Percentiles rank a stretch among this genome's conserved stretches.
Conservation (phyloP, 2,329 filamentous ascomycete species). For the Ilyonectria robusta region DNA sequence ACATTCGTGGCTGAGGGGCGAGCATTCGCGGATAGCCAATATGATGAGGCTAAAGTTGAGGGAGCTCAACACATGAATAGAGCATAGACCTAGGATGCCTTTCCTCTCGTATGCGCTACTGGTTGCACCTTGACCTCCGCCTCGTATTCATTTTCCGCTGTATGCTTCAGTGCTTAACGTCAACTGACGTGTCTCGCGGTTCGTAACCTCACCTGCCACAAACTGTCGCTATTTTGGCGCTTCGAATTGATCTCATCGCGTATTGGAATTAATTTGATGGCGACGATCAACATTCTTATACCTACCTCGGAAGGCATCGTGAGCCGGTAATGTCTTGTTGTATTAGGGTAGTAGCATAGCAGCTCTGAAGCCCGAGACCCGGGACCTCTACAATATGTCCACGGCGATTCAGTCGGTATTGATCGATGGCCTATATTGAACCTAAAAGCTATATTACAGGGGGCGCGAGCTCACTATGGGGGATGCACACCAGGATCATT, state of each 20-base stretch:
- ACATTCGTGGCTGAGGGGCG: conserved; percentile 11
- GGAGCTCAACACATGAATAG: conserved; percentile 19
- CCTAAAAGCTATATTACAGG: neutral
- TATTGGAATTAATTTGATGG: no score
- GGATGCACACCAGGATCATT: neutral
- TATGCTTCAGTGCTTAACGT: neutral
- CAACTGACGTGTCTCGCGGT: no score
- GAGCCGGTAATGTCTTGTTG: no score
- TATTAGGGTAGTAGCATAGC: no score
- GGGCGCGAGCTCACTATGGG: neutral
- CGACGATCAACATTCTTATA: no score
- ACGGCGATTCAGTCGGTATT: no score
- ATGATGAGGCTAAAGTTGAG: conserved; percentile 14
- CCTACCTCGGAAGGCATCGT: no score
- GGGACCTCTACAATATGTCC: no score
- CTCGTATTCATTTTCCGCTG: neutral
- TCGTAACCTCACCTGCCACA: no score
- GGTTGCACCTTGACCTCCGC: neutral
- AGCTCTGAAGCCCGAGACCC: no score
- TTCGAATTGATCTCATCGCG: no score
- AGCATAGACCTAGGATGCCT: neutral
- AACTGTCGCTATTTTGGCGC: no score
- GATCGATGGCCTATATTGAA: neutral
- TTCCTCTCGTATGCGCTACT: neutral
- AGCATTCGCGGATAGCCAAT: conserved; percentile 10